Conservation (phyloP, 2,329 filamentous ascomycete species). For the Sarocladiaceae sp. region DNA sequence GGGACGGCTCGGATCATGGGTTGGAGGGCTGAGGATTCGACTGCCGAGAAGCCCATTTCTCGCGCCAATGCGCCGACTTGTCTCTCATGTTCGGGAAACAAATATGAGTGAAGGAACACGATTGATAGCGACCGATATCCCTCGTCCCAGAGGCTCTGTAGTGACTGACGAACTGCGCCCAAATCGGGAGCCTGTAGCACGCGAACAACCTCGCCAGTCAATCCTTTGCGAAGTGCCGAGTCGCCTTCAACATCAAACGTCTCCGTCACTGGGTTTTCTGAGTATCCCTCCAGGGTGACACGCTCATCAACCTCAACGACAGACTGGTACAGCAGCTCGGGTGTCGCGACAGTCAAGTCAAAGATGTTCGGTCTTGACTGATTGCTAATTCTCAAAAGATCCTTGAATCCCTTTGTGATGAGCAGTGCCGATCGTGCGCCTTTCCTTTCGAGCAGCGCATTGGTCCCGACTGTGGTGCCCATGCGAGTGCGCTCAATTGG, state of each 20-base stretch:
- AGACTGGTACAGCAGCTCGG: conserved; percentile 77
- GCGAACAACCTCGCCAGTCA: conserved; percentile 66
- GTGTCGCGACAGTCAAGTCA: conserved; percentile 80
- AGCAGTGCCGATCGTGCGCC: conserved; percentile 84
- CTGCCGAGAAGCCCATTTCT: conserved; percentile 71
- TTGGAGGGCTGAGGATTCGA: conserved; percentile 51
- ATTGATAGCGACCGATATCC: conserved; percentile 80
- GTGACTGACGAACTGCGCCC: conserved; percentile 46
- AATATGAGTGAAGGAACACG: conserved; percentile 89
- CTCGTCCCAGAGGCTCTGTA: conserved; percentile 58
- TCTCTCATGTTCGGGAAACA: conserved; percentile 81
- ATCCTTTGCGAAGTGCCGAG: conserved; percentile 60
- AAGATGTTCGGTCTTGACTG: conserved; percentile 89
- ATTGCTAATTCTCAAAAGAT: conserved; percentile 85
- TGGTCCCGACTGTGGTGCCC: conserved; percentile 93
- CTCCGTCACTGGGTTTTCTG: conserved; percentile 60
- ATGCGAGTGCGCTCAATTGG: conserved; percentile 88
- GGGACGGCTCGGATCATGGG: conserved; percentile 41
- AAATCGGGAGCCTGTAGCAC: conserved; percentile 55
- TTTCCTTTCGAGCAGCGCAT: conserved; percentile 84
- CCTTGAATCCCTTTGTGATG: conserved; percentile 81
- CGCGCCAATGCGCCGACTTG: conserved; percentile 70
- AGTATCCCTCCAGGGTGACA: conserved; percentile 86
- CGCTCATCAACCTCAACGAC: conserved; percentile 90
- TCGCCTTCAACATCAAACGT: conserved; percentile 39